Base-by-base conservation (phyloP, 306 rosid species). In the Myrica gale region DNA sequence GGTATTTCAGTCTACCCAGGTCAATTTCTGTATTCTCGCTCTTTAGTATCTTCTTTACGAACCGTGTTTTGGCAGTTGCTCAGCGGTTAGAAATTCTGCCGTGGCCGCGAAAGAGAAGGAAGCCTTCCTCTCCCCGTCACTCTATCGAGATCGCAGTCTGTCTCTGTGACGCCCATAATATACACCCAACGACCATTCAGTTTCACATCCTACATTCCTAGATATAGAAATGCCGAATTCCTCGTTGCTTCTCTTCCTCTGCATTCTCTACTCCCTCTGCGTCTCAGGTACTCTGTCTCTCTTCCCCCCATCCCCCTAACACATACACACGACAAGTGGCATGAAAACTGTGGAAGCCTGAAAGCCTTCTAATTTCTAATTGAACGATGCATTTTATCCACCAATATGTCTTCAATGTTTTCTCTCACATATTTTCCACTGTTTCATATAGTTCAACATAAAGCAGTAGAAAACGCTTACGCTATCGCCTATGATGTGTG, bases 61-160 rank as follows among this genome's bases (percentile, higher is more conserved):
- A 84, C 78, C 21, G 82, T 78, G 74, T 56, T 12, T 26, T 19
- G 37, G 23, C 58, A 62, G 41, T 76, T 53, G n/a, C 46, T 16
- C 7, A 53, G 5, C 58, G 26, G 70, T 41, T 65, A 46, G 11
- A 58, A 51, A 10, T 43, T 26, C 47, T 32, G 32, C 12, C 77
- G 54, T 69, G 73, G 16, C 69, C 81, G 83, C 90, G 85, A 73
- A 77, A 84, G 78, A 53, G 20, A 67, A 76, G 84, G 85, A 80
- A 43, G 41, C 66, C 62, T 41, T 41, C 55, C 82, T 47, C 62
- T 39, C 48, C 39, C 61, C 47, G 52, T 57, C 58, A 4, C 39
- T 10, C 21, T 10, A 39, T 48, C 7, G 46, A 26, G 5, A 9
- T 46, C 11, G 47, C 54, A 8, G 16, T 69, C 55, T 32, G 42